These are phyloP conservation scores for Tetrahymena elliotti DNA, from an alignment of 73 alveolate genomes.

Conservation along the genomic window DNA sequence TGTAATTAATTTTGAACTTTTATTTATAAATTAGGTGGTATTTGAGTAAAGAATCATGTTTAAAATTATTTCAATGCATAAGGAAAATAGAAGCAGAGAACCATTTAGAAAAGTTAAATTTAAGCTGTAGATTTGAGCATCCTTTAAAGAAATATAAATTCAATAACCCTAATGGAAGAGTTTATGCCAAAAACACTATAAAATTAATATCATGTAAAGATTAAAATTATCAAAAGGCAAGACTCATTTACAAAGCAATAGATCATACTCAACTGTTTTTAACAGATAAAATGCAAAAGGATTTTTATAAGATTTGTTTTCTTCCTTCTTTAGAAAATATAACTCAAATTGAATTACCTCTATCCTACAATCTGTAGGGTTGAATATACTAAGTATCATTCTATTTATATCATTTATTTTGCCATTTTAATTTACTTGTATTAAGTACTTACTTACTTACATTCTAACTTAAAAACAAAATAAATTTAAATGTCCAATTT, in stretches of 20 bases:
- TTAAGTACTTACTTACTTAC: too few relatives aligned
- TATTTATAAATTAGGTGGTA: background rate
- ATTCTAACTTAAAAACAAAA: too few relatives aligned
- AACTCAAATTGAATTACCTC: background rate
- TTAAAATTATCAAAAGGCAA: background rate
- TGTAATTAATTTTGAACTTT: background rate
- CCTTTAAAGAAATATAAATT: background rate
- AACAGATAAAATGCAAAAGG: background rate
- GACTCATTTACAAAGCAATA: background rate
- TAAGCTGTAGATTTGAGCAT: background rate
- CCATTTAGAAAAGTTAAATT: background rate
- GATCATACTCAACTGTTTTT: background rate
- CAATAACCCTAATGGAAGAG: background rate
- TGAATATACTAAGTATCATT: background rate
- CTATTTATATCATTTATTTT: background rate
- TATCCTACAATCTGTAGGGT: background rate
- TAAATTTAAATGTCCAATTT: too few relatives aligned
- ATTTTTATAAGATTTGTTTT: background rate
- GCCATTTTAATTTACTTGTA: background rate
- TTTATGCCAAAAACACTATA: background rate
- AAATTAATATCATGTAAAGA: background rate
- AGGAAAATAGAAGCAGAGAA: background rate
- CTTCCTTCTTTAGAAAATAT: background rate
- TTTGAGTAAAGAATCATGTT: background rate
- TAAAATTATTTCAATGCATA: background rate